Conservation (phyloP, 768 basidiomycete species). For the Lactarius evosmus region DNA sequence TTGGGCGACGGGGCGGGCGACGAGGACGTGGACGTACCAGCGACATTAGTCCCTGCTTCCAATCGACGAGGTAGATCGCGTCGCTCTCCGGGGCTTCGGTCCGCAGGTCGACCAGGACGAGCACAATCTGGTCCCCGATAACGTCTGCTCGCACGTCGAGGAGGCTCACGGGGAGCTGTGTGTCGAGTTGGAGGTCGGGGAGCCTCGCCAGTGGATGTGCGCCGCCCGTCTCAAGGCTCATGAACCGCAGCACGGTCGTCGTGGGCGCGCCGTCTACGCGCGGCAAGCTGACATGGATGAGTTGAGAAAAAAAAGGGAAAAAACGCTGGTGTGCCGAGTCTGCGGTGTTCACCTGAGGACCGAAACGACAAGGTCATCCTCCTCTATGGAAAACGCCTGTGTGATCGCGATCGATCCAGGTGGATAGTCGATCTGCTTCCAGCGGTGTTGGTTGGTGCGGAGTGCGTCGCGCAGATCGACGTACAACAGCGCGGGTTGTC, state of each 20-base stretch:
- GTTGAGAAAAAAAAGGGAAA: neutral
- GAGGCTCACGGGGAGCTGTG: constrained; percentile 8
- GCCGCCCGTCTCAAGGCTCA: constrained; percentile 19
- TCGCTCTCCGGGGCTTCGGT: neutral
- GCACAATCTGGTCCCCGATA: neutral
- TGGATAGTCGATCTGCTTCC: constrained; percentile 22
- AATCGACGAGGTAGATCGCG: constrained; percentile 9
- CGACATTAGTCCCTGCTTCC: constrained; percentile 7
- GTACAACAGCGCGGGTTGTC: constrained; percentile 10
- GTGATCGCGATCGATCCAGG: constrained; percentile 15
- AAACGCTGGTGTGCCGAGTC: neutral
- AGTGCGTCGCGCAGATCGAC: constrained; percentile 20
- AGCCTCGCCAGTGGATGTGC: constrained; percentile 4
- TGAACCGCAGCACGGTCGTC: constrained; percentile 10
- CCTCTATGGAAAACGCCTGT: constrained; percentile 16
- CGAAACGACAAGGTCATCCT: constrained; percentile 24
- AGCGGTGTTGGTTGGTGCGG: neutral
- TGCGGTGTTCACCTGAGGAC: constrained; percentile 16
- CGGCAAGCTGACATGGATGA: constrained; percentile 9
- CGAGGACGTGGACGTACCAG: constrained; percentile 1
- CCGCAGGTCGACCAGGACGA: constrained; percentile 8
- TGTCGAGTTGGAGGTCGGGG: constrained; percentile 10
- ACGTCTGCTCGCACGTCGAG: constrained; percentile 12
- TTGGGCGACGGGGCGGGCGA: no score
- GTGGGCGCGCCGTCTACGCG: neutral